Evolutionary conservation across 163 green algal genomes (phyloP).

Genomic region (Volvox carteri): DNA sequence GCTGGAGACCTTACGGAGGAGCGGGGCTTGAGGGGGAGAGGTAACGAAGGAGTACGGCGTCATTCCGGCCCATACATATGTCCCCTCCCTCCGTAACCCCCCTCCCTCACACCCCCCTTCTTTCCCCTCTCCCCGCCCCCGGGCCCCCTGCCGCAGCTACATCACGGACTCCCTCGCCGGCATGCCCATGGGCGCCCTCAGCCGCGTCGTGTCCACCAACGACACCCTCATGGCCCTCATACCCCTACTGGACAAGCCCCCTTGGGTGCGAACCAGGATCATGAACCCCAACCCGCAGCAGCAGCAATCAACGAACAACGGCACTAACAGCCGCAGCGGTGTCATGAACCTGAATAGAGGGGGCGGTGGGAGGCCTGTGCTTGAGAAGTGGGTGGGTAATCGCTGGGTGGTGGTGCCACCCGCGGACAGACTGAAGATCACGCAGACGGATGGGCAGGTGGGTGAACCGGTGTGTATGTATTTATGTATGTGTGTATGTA

Average conservation of each 20-base stretch:
- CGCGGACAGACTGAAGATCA: slow-evolving; percentile 80
- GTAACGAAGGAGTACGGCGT: too few relatives aligned
- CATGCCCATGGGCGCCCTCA: slow-evolving; percentile 82
- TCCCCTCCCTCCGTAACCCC: neutral
- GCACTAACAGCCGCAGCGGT: too few relatives aligned
- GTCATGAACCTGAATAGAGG: too few relatives aligned
- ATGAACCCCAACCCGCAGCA: too few relatives aligned
- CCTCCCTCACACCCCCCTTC: too few relatives aligned
- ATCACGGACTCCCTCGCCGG: slow-evolving; percentile 81
- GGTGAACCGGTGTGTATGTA: neutral
- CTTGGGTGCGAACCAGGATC: slow-evolving; percentile 82
- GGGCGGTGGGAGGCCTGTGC: slow-evolving; percentile 15
- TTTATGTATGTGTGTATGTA: neutral
- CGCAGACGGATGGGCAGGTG: slow-evolving; percentile 85
- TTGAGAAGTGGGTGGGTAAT: slow-evolving; percentile 53
- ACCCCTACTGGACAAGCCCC: slow-evolving; percentile 85
- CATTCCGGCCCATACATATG: too few relatives aligned
- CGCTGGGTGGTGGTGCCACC: slow-evolving; percentile 78
- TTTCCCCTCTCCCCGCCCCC: neutral
- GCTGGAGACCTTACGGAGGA: too few relatives aligned
- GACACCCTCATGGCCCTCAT: slow-evolving; percentile 87
- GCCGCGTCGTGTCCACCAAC: slow-evolving; percentile 79
- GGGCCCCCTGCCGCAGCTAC: slow-evolving; percentile 68
- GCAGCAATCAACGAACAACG: too few relatives aligned
- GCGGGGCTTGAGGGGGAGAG: too few relatives aligned